Evolutionary conservation across 129 eudicot species (phyloP), one percentile per base, ranked within the genome.

Genomic region (Mikania micrantha): DNA sequence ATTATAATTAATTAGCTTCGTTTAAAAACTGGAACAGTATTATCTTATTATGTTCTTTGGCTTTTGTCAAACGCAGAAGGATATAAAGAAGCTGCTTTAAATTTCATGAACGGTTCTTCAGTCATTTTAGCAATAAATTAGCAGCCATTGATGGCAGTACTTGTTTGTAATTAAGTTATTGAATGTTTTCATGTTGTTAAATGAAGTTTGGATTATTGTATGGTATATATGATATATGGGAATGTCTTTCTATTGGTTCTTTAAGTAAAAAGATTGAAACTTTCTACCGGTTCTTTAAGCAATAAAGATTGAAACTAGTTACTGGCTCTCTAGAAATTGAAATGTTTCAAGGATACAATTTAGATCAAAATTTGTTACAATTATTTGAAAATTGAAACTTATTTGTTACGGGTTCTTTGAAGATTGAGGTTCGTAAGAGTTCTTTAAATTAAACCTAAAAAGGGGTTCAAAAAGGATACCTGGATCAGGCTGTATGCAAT

Each of bases 401-500:
- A n/a, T n/a, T n/a, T n/a, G n/a, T n/a, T 39, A 32, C 36, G 7
- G 36, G 36, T 32, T 32, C 7, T 32, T 32, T 32, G 36, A 1
- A 3, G 36, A 32, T 32, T 39, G 45, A 39, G 4, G 4, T 39
- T 39, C n/a, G n/a, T 32, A 0, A 32, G 3, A 1, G 36, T 3
- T 32, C 3, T 32, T 32, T n/a, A n/a, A n/a, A n/a, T 29, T 22
- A 52, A 40, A 28, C 39, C 40, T 31, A 38, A 69, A 16, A n/a
- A 61, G 35, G 7, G 25, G 49, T 21, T 17, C 21, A 12, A 63
- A 39, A 48, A 40, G 21, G 38, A 50, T 75, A 91, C 98, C 98
- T 91, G 98, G 42, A 88, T 86, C 11, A 87, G 69, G 76, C 79
- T 85, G 11, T 91, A 80, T n/a, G 98, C 98, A 2, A 77, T 72